Conservation (phyloP, 441 rosid genomes). For the Populus hybrid region DNA sequence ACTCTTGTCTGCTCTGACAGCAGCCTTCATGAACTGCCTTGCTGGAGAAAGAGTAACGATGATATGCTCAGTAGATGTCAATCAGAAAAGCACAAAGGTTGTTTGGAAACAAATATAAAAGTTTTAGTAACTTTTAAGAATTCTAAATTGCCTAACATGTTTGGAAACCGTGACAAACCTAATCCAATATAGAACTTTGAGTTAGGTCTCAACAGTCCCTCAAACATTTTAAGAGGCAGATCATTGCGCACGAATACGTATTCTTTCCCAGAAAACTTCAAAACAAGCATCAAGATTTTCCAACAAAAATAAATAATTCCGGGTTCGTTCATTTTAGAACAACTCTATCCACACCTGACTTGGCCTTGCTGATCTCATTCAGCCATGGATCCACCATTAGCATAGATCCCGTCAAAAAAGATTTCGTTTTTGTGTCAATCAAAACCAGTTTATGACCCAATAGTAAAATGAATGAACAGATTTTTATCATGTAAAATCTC, state of each 20-base stretch:
- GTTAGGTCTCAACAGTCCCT: background rate
- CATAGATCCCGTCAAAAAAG: background rate
- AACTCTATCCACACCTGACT: background rate
- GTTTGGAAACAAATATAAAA: background rate
- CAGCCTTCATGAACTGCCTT: background rate
- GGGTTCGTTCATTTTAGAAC: background rate
- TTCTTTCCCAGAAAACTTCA: background rate
- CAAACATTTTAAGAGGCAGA: background rate
- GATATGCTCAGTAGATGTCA: background rate
- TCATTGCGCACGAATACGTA: background rate
- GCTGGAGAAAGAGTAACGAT: background rate
- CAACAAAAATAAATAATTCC: background rate
- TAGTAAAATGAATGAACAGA: background rate
- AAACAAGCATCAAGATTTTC: background rate
- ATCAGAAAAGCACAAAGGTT: background rate
- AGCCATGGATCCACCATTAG: background rate
- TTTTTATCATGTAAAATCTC: background rate
- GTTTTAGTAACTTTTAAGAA: background rate
- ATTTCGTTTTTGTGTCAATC: background rate
- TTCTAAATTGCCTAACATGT: background rate
- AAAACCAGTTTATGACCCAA: background rate
- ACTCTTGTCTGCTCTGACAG: background rate
- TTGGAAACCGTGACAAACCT: background rate
- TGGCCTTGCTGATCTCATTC: background rate
- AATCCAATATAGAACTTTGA: no score